These are phyloP conservation scores for Dactylellina haptotyla DNA, from an alignment of 2,329 filamentous ascomycete species.

Conservation along the genomic window DNA sequence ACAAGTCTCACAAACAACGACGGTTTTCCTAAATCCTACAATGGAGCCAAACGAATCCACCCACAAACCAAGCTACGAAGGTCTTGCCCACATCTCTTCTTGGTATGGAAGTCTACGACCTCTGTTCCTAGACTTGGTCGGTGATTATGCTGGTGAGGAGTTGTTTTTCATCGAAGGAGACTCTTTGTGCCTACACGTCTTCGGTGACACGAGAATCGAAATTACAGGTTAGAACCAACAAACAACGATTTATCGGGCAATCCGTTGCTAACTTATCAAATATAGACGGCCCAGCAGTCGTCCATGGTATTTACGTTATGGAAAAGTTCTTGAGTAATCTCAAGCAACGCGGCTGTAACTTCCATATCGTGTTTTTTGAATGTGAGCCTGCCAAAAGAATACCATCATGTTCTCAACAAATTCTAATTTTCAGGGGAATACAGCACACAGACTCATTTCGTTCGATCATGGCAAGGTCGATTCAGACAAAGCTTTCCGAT, in stretches of 20 bases:
- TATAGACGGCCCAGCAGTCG: conserved; percentile 72
- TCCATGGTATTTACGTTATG: conserved; percentile 76
- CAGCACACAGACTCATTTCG: conserved; percentile 56
- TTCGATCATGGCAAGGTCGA: conserved; percentile 56
- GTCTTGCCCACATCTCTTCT: conserved; percentile 8
- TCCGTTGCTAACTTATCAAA: background rate
- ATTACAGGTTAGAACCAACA: conserved; percentile 65
- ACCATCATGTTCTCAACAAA: background rate
- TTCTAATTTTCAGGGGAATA: background rate
- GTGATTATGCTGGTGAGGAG: conserved; percentile 79
- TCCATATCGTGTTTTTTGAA: conserved; percentile 76
- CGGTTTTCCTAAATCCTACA: too few species aligned
- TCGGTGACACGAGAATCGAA: conserved; percentile 72
- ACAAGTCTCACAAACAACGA: too few species aligned
- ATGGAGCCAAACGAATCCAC: too few species aligned
- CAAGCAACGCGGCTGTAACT: conserved; percentile 73
- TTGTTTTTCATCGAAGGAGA: conserved; percentile 79
- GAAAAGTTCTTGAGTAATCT: conserved; percentile 73
- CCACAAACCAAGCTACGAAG: conserved; percentile 4
- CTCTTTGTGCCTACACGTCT: conserved; percentile 73
- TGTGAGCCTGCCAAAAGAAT: conserved; percentile 55
- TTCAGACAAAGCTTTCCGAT: conserved; percentile 63
- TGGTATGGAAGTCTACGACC: conserved; percentile 38
- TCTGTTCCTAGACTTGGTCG: conserved; percentile 71
- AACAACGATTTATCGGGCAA: background rate